Evolutionary conservation across 345 rosid genomes (phyloP).

Genomic region (Brassica incana): DNA sequence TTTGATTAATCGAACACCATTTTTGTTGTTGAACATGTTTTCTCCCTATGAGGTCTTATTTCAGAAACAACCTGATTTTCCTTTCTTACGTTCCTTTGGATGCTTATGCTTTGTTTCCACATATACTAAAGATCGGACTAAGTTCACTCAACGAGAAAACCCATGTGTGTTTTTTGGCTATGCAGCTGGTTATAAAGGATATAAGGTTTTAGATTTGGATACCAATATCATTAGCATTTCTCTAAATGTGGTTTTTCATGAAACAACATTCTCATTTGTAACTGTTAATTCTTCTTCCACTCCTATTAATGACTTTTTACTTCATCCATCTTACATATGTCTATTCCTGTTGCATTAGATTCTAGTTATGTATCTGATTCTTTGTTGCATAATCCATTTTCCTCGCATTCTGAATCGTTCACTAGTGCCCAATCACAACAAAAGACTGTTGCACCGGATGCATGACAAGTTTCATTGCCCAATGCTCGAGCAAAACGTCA

Average conservation of each 20-base stretch:
- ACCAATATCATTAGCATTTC: not conserved
- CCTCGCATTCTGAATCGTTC: not conserved
- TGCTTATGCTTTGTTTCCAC: not conserved
- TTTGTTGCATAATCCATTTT: not conserved
- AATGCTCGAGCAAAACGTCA: not conserved
- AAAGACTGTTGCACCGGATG: not conserved
- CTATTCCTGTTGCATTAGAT: too few relatives aligned
- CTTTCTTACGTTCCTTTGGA: not conserved
- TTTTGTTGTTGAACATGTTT: not conserved
- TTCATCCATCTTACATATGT: too few relatives aligned
- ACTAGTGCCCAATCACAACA: not conserved
- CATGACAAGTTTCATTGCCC: not conserved
- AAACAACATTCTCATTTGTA: not conserved
- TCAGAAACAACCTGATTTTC: not conserved
- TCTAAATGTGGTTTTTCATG: not conserved
- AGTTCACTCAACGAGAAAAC: not conserved
- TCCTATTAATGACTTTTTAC: too few relatives aligned
- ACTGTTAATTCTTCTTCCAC: not conserved
- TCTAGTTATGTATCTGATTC: not conserved
- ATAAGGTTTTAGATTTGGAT: not conserved
- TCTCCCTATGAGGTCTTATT: not conserved
- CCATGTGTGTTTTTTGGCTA: not conserved
- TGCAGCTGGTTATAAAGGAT: not conserved
- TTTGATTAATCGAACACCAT: not conserved
- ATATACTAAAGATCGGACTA: not conserved